A percentile compares a stretch with the other conserved stretches of the same genome.
These are phyloP conservation scores for Metarhizium sp. DNA, from an alignment of 2,329 filamentous ascomycete species.

Conservation along the genomic window DNA sequence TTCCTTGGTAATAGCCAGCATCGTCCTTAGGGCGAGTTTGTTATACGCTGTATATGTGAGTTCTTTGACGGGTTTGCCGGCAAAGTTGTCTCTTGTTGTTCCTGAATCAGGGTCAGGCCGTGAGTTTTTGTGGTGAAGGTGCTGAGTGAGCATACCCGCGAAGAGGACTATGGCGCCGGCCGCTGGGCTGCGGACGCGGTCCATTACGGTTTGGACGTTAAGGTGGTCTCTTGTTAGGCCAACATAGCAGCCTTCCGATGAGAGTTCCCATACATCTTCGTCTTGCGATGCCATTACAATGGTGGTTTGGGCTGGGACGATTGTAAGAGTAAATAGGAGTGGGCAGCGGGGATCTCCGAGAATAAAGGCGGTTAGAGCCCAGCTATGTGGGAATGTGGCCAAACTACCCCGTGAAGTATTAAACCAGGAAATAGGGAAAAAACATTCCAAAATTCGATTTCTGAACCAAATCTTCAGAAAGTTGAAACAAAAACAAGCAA, in stretches of 20 bases:
- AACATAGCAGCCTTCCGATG: slow-evolving; percentile 50
- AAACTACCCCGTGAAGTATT: not conserved
- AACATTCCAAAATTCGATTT: too few species aligned
- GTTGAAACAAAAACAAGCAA: too few species aligned
- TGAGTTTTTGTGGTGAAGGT: not conserved
- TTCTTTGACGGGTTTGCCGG: slow-evolving; percentile 59
- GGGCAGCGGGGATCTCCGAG: not conserved
- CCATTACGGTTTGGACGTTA: slow-evolving; percentile 46
- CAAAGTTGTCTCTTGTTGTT: slow-evolving; percentile 70
- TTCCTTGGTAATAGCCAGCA: slow-evolving; percentile 52
- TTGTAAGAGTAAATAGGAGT: not conserved
- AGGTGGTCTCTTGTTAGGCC: slow-evolving; percentile 57
- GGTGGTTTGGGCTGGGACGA: not conserved
- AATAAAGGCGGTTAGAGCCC: too few species aligned
- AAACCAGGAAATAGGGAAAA: not conserved
- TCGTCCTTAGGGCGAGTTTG: slow-evolving; percentile 58
- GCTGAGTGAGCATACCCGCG: slow-evolving; percentile 43
- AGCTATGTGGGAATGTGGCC: too few species aligned
- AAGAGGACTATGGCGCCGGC: slow-evolving; percentile 72
- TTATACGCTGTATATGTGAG: slow-evolving; percentile 69
- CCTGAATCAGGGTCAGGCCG: slow-evolving; percentile 33
- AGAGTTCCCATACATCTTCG: slow-evolving; percentile 27
- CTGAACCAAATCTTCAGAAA: too few species aligned
- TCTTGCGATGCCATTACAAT: slow-evolving; percentile 7
- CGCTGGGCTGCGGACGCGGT: slow-evolving; percentile 60